These are phyloP conservation scores for Sanguinoderma infundibulare DNA, from an alignment of 1,284 basidiomycete genomes.

Conservation along the genomic window DNA sequence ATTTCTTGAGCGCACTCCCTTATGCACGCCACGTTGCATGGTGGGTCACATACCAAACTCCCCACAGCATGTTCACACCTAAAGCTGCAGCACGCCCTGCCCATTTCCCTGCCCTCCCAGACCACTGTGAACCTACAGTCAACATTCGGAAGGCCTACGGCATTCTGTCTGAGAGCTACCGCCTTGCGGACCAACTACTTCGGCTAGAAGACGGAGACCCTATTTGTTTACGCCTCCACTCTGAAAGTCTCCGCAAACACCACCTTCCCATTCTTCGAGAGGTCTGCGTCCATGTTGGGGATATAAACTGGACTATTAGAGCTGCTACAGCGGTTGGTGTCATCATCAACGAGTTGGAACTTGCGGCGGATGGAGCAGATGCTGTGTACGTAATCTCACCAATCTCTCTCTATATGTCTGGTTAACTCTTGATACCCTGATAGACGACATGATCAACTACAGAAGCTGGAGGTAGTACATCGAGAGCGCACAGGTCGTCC, in stretches of 20 bases:
- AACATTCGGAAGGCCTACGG: not conserved
- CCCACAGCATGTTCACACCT: no score
- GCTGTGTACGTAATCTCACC: no score
- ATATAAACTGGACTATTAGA: no score
- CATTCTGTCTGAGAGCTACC: not conserved
- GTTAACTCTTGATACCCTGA: not conserved
- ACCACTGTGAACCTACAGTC: no score
- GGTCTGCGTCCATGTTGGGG: not conserved
- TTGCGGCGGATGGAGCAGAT: no score
- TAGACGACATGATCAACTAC: not conserved
- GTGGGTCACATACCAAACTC: no score
- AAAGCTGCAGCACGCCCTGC: no score
- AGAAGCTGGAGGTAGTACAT: not conserved
- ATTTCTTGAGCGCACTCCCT: no score
- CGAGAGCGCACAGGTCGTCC: not conserved
- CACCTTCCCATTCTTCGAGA: constrained; percentile 5
- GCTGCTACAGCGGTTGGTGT: no score
- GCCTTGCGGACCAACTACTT: not conserved
- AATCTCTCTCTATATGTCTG: no score
- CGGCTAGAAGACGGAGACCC: not conserved
- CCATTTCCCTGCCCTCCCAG: no score
- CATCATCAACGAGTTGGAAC: not conserved
- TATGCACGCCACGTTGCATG: no score
- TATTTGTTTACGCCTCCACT: not conserved
- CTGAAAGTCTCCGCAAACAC: not conserved